Evolutionary conservation across 2,329 filamentous ascomycete genomes (phyloP).

Genomic region (Knufia fluminis): DNA sequence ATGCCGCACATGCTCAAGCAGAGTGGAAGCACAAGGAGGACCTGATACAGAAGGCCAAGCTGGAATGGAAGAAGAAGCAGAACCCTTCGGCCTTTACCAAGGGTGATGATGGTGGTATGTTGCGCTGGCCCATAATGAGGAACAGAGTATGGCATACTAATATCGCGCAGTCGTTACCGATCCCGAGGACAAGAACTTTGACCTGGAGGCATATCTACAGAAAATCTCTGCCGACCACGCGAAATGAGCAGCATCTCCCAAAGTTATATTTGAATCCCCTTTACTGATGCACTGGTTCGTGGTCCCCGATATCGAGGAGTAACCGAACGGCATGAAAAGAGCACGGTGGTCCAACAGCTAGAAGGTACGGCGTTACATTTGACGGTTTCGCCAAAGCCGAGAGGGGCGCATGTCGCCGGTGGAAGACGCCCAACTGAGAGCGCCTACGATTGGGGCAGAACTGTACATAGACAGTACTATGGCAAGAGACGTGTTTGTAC

Average conservation of each 20-base stretch:
- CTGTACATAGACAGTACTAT: background rate
- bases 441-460: background rate
- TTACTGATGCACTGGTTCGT: background rate
- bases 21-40: conserved; percentile 87
- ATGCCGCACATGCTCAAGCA: conserved; percentile 60
- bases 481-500: background rate
- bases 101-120: conserved; percentile 30
- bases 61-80: conserved; percentile 76
- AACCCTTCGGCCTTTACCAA: conserved; percentile 33
- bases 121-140: conserved; percentile 17
- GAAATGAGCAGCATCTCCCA: conserved; percentile 11
- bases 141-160: background rate
- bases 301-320: background rate
- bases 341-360: background rate
- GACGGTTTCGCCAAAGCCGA: background rate
- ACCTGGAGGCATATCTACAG: conserved; percentile 73
- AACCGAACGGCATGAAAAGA: background rate
- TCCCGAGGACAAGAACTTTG: conserved; percentile 79
- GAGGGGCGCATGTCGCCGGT: background rate
- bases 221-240: conserved; percentile 17
- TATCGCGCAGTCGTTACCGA: conserved; percentile 55
- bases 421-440: background rate
- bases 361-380: background rate
- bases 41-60: conserved; percentile 87
- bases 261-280: background rate